Base-by-base conservation (phyloP, 169 alveolate genomes). In the Cryptosporidium xiaoi region DNA sequence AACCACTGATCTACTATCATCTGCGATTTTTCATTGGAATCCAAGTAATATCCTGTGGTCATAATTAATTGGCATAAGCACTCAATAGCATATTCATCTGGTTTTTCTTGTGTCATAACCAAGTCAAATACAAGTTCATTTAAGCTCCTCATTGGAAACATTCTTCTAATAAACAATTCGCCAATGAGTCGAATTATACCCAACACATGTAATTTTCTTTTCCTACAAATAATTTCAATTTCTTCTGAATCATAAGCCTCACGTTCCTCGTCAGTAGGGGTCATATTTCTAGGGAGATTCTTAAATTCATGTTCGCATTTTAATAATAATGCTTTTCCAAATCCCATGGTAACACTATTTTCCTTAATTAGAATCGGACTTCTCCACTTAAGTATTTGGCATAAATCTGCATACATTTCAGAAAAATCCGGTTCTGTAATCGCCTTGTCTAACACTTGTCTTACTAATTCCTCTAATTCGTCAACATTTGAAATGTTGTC, bases 341-440 rank as follows among this genome's bases (percentile, higher is more conserved):
- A 77, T 15, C 93, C 93, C 36, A 93, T 92, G n/a, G 95, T 83
- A 16, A 91, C 82, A 67, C 93, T 94, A 36, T 82, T 92, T 34
- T 77, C 90, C 13, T 34, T 53, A 20, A 91, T 94, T 55, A 90
- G 91, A n/a, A 91, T 90, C 27, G 94, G 93, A 4, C 95, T 91
- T 18, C 96, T 83, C 95, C 96, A 93, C 82, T 71, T 87, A 34
- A 93, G 89, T 16, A 94, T 91, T 89, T 93, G 97, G 90, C 97
- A 95, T 51, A 95, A 87, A 83, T 95, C 98, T 0, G 98, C 96
- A 66, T 95, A 95, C 97, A 95, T 95, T 82, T 95, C 98, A 12
- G 97, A 94, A 95, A 96, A 95, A 46, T 95, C 97, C 40, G 96
- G 97, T 66, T 95, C 98, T 56, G 93, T 89, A 24, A 95, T 96